A percentile compares a stretch with the other conserved stretches of the same genome.
These are phyloP conservation scores for Dothistroma pini DNA, from an alignment of 2,329 filamentous ascomycete species.

Conservation along the genomic window DNA sequence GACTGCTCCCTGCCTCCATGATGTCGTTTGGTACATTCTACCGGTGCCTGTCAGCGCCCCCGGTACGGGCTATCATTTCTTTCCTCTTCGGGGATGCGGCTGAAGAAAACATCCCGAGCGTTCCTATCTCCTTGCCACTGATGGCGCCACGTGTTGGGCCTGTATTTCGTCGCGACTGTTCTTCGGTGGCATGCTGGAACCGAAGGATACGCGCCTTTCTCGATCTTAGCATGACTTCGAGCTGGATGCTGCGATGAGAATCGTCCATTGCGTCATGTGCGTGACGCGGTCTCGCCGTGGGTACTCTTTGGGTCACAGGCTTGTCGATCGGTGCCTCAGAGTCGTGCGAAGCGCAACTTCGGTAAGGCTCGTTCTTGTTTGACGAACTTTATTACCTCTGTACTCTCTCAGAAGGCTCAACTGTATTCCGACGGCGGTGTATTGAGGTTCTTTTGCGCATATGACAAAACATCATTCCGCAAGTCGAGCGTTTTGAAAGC, in stretches of 20 bases:
- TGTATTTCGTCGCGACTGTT: too few relatives aligned
- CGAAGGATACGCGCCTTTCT: background rate
- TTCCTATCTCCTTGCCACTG: too few relatives aligned
- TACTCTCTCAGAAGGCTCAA: constrained; percentile 11
- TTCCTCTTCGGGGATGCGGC: background rate
- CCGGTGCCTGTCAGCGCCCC: background rate
- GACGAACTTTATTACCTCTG: background rate
- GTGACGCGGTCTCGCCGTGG: background rate
- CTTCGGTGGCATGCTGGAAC: background rate
- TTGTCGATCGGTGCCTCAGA: background rate
- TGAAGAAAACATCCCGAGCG: background rate
- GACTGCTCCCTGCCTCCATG: background rate
- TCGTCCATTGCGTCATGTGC: background rate
- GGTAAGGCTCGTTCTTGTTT: constrained; percentile 1
- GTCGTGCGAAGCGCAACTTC: constrained; percentile 5
- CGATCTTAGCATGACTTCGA: too few relatives aligned
- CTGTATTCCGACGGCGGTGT: constrained; percentile 20
- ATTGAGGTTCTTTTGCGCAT: constrained; percentile 25
- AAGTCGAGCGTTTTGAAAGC: constrained; percentile 33
- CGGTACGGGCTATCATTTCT: background rate
- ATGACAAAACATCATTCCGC: constrained; percentile 29
- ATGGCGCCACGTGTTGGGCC: too few relatives aligned
- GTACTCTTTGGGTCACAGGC: background rate
- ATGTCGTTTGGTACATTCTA: background rate
- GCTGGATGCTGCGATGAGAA: too few relatives aligned